phyloP scores from a whole-genome alignment of 768 basidiomycete genomes.

The Tricholomella constricta region DNA sequence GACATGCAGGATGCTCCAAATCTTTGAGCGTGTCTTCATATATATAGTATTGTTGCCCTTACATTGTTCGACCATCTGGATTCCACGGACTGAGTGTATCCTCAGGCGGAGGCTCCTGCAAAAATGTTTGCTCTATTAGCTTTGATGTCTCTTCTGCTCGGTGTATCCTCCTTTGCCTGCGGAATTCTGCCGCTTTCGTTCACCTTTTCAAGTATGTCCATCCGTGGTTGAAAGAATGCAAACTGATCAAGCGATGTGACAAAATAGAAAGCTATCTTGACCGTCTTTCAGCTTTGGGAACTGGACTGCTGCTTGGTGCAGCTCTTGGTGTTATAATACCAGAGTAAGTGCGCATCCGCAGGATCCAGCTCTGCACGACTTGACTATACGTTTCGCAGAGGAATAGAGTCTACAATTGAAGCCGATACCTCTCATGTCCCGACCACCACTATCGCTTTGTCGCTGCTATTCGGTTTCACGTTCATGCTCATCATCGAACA shows the following conservation, averaged over 20 bases:
- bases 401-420: slow-evolving; percentile 61
- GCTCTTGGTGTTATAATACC: slow-evolving; percentile 92
- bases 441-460: slow-evolving; percentile 57
- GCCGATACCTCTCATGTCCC: slow-evolving; percentile 43
- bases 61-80: neutral
- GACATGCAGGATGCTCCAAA: no score
- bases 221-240: neutral
- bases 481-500: slow-evolving; percentile 74
- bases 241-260: neutral
- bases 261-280: slow-evolving; percentile 39
- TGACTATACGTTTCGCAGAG: slow-evolving; percentile 45
- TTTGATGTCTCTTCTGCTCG: slow-evolving; percentile 63
- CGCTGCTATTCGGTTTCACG: slow-evolving; percentile 61
- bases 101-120: neutral
- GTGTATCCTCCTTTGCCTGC: slow-evolving; percentile 60
- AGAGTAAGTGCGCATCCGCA: slow-evolving; percentile 59
- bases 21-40: no score
- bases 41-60: no score
- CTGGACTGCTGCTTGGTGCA: slow-evolving; percentile 86
- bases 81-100: neutral
- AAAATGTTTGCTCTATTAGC: slow-evolving; percentile 43
- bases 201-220: slow-evolving; percentile 62
- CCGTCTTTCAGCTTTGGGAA: slow-evolving; percentile 60
- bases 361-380: neutral
- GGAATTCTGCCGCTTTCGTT: slow-evolving; percentile 80